These are phyloP conservation scores for Mucor saturninus DNA, from an alignment of 371 early-diverging fungal species.

Conservation along the genomic window DNA sequence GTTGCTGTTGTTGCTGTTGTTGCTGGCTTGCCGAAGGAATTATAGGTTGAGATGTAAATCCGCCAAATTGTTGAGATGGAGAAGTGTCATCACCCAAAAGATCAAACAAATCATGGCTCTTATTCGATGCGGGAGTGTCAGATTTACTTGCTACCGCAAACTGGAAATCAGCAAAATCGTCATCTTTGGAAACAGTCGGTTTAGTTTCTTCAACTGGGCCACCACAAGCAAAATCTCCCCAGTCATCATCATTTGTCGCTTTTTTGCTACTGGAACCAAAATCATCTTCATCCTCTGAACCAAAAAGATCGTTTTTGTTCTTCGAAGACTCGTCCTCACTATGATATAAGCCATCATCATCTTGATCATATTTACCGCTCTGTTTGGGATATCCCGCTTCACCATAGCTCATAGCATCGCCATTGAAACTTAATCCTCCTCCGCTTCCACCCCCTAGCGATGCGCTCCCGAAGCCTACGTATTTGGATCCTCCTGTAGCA, in stretches of 20 bases:
- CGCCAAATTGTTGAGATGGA: slow-evolving; percentile 8
- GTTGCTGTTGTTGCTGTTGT: slow-evolving; percentile 14
- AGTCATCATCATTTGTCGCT: slow-evolving; percentile 46
- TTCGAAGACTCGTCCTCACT: slow-evolving; percentile 25
- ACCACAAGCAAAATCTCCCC: slow-evolving; percentile 59
- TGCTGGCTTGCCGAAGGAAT: slow-evolving; percentile 25
- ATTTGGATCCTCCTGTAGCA: slow-evolving; percentile 27
- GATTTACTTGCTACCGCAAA: slow-evolving; percentile 45
- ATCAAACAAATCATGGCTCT: slow-evolving; percentile 46
- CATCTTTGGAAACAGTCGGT: slow-evolving; percentile 7
- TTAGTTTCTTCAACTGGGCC: slow-evolving; percentile 6
- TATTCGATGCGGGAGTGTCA: slow-evolving; percentile 7
- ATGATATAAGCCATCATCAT: slow-evolving; percentile 21
- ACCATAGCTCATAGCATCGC: slow-evolving; percentile 35
- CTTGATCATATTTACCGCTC: slow-evolving; percentile 33
- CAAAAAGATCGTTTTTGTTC: slow-evolving; percentile 56
- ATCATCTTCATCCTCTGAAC: slow-evolving; percentile 55
- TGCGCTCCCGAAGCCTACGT: slow-evolving; percentile 55
- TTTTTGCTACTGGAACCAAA: slow-evolving; percentile 16
- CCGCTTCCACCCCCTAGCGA: slow-evolving; percentile 28
- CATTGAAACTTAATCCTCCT: slow-evolving; percentile 33
- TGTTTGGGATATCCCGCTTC: slow-evolving; percentile 36
- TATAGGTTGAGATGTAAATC: slow-evolving; percentile 9
- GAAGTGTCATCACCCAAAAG: slow-evolving; percentile 40
- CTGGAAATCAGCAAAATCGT: slow-evolving; percentile 72